Evolutionary conservation across 345 rosid species (phyloP).

Genomic region (Ceriops tagal): DNA sequence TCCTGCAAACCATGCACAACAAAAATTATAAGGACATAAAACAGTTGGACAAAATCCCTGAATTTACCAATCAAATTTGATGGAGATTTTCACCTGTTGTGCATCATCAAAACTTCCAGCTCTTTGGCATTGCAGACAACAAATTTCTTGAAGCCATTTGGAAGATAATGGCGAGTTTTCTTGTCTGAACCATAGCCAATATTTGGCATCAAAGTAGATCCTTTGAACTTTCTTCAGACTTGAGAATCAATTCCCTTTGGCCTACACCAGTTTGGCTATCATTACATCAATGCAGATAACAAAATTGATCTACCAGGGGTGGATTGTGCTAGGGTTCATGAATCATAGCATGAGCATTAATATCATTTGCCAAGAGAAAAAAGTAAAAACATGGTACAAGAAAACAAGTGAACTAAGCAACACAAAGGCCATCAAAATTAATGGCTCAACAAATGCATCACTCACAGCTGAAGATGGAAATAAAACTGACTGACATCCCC

Average conservation of each 20-base stretch:
- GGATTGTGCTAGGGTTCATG: no score
- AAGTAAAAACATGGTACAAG: no score
- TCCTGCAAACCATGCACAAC: conserved; percentile 29
- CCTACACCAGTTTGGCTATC: conserved; percentile 71
- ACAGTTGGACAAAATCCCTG: no score
- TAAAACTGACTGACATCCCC: no score
- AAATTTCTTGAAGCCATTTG: conserved; percentile 81
- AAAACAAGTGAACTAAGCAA: no score
- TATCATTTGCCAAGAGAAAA: not conserved
- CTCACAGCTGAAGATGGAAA: no score
- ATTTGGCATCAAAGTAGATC: conserved; percentile 76
- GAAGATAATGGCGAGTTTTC: conserved; percentile 79
- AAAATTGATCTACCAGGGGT: not conserved
- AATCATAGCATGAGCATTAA: not conserved
- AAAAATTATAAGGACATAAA: not conserved
- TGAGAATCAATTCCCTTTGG: conserved; percentile 89
- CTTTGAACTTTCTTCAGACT: conserved; percentile 82
- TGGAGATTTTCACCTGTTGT: conserved; percentile 47
- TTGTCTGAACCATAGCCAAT: conserved; percentile 78
- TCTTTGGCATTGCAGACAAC: conserved; percentile 67
- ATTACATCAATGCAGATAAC: not conserved
- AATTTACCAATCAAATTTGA: not conserved
- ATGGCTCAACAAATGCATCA: no score
- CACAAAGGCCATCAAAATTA: no score
- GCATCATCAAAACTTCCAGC: conserved; percentile 86